Percentiles rank a stretch among this genome's conserved stretches.
Evolutionary conservation across 2,329 filamentous ascomycete genomes (phyloP).

Genomic region (Hypoxylon sp.): DNA sequence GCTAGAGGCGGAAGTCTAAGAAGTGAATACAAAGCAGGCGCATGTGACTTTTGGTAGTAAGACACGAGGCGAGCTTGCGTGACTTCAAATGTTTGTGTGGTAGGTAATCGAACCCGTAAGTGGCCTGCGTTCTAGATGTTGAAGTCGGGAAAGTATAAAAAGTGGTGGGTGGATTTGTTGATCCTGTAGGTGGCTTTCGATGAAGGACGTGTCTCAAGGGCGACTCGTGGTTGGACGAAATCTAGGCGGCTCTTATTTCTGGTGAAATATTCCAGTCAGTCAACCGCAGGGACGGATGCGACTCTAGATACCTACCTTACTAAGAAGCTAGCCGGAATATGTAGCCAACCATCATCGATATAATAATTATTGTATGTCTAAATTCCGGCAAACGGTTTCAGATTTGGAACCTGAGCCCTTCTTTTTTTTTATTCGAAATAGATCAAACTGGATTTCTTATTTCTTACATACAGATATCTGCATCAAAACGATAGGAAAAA

Average conservation of each 20-base stretch:
- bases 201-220: conserved; percentile 53
- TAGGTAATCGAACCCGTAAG: conserved; percentile 14
- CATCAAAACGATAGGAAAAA: neutral
- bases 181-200: conserved; percentile 49
- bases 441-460: conserved; percentile 5
- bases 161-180: conserved; percentile 39
- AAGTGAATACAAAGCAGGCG: conserved; percentile 23
- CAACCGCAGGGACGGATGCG: conserved; percentile 22
- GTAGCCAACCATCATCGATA: neutral
- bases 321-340: conserved; percentile 1
- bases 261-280: conserved; percentile 21
- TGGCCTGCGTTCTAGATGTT: conserved; percentile 22
- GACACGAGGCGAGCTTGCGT: conserved; percentile 41
- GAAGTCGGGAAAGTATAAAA: conserved; percentile 36
- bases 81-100: conserved; percentile 41
- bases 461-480: neutral
- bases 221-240: conserved; percentile 54
- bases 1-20: conserved; percentile 24
- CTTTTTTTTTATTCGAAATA: conserved; percentile 8
- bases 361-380: conserved; percentile 3
- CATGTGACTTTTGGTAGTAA: conserved; percentile 42
- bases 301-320: conserved; percentile 16
- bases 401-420: conserved; percentile 13
- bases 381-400: conserved; percentile 19
- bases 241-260: conserved; percentile 41